These are phyloP conservation scores for Ilyonectria mors-panacis DNA, from an alignment of 2,329 filamentous ascomycete genomes.

Conservation along the genomic window DNA sequence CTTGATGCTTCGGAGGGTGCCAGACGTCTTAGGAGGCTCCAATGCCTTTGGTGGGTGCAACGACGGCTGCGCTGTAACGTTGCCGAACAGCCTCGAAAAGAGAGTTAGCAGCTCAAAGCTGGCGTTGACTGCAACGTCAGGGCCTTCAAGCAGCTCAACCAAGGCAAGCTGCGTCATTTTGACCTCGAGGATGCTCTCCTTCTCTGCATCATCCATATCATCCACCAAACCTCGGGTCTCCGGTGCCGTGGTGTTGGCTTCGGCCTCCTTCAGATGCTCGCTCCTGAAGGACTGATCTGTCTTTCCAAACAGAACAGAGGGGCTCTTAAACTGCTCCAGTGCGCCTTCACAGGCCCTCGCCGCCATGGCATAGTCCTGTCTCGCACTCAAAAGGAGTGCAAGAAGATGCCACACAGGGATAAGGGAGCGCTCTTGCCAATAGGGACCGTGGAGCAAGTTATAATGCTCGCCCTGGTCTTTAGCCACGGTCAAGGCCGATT, in stretches of 20 bases:
- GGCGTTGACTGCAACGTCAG: slow-evolving; percentile 88
- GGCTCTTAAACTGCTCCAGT: slow-evolving; percentile 88
- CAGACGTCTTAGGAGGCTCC: slow-evolving; percentile 78
- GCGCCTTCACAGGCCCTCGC: slow-evolving; percentile 89
- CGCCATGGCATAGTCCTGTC: slow-evolving; percentile 87
- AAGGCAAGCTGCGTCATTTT: slow-evolving; percentile 95
- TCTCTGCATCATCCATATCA: slow-evolving; percentile 87
- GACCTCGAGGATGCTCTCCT: slow-evolving; percentile 89
- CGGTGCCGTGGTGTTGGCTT: slow-evolving; percentile 46
- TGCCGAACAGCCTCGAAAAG: slow-evolving; percentile 85
- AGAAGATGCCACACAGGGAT: slow-evolving; percentile 94
- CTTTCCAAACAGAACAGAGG: slow-evolving; percentile 77
- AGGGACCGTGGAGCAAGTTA: slow-evolving; percentile 62
- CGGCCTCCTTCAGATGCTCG: slow-evolving; percentile 75
- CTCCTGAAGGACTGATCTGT: slow-evolving; percentile 71
- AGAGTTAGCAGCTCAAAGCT: slow-evolving; percentile 87
- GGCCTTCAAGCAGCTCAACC: slow-evolving; percentile 85
- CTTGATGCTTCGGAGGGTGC: slow-evolving; percentile 78
- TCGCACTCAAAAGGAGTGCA: slow-evolving; percentile 86
- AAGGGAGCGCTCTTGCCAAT: slow-evolving; percentile 74
- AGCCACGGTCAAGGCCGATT: slow-evolving; percentile 78
- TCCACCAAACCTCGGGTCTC: slow-evolving; percentile 73
- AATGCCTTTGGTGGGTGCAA: slow-evolving; percentile 59
- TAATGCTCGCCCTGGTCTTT: slow-evolving; percentile 63
- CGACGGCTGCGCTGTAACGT: slow-evolving; percentile 62